Evolutionary conservation across 805 yeast genomes (phyloP), one percentile per base, ranked within the genome.

Genomic region (Metschnikowia noctiluminum): DNA sequence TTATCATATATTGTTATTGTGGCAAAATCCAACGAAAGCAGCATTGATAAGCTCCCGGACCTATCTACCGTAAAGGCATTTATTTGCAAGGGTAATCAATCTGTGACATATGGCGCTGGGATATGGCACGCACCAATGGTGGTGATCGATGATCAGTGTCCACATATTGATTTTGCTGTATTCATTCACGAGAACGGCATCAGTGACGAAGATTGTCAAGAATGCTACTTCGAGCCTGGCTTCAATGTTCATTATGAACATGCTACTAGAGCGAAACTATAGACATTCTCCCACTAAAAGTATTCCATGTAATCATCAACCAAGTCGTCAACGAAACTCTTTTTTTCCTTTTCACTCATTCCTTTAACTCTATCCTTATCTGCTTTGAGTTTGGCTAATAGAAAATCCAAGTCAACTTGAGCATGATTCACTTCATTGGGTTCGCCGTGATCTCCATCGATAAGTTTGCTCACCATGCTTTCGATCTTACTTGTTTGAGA

Each of bases 41-140:
- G 67, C 7, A 52, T 58, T 2, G 64, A 63, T 7, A 66, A 62
- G 7, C 57, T 82, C 38, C 96, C 97, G 0, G 87, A 86, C 56
- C 76, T 79, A n/a, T 56, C 68, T 2, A 67, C 79, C 0, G 58
- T 84, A 10, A 76, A 71, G 54, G 96, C 96, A 0, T 91, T 90
- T 59, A 55, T 81, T 6, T 88, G 91, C 55, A 76, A 69, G 47
- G 96, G 96, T 0, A 84, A 87, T 62, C 96, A 90, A 61, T 87
- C 96, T 0, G 89, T 91, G 4, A 91, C 97, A 0, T 90, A 90
- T 63, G 95, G 90, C 0, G 80, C 78, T 11, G 89, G 86, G 0
- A 80, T 85, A 5, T 91, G 98, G 98, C 98, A 91, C 63, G 96
- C 97, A 0, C 97, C 98, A 3, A 91, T 91, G 98, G 85, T 92